A percentile compares a stretch with the other conserved stretches of the same genome.
Conservation (phyloP, 257 asterid species). For the Linderniella brevidens region DNA sequence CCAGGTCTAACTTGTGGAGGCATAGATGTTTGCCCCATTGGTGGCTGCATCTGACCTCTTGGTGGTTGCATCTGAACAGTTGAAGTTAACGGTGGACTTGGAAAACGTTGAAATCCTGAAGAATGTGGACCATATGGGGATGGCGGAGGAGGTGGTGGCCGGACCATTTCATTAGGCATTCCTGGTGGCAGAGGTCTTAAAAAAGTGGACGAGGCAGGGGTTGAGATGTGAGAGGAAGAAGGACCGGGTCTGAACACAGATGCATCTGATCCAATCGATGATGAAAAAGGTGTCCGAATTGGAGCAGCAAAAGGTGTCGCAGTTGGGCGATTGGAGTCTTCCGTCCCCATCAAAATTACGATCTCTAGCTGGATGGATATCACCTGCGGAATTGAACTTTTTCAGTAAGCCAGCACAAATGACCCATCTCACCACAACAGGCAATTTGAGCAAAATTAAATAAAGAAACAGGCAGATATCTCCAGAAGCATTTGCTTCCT, state of each 20-base stretch:
- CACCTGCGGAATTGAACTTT: too few species aligned
- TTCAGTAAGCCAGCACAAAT: too few species aligned
- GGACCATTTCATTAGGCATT: constrained; percentile 29
- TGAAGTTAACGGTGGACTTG: constrained; percentile 38
- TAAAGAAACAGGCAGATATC: too few species aligned
- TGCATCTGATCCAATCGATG: constrained; percentile 33
- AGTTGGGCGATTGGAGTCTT: constrained; percentile 36
- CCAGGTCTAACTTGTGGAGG: constrained; percentile 38
- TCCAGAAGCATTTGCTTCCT: too few species aligned
- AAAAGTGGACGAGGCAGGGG: constrained; percentile 30
- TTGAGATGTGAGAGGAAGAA: constrained; percentile 20
- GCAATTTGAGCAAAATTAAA: too few species aligned
- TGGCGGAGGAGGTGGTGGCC: constrained; percentile 41
- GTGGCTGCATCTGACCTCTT: constrained; percentile 10
- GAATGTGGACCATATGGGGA: constrained; percentile 44
- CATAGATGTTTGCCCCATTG: constrained; percentile 29
- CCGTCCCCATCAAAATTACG: constrained; percentile 44
- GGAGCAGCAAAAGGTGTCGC: constrained; percentile 37
- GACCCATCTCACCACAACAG: too few species aligned
- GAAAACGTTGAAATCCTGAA: constrained; percentile 43
- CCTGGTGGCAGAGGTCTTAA: constrained; percentile 33
- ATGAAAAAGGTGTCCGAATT: constrained; percentile 33
- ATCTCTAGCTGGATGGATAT: too few species aligned
- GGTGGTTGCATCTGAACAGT: constrained; percentile 31
- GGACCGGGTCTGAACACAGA: constrained; percentile 28